Conservation (phyloP, 2,329 filamentous ascomycete genomes). For the Pestalotiopsis sp. region DNA sequence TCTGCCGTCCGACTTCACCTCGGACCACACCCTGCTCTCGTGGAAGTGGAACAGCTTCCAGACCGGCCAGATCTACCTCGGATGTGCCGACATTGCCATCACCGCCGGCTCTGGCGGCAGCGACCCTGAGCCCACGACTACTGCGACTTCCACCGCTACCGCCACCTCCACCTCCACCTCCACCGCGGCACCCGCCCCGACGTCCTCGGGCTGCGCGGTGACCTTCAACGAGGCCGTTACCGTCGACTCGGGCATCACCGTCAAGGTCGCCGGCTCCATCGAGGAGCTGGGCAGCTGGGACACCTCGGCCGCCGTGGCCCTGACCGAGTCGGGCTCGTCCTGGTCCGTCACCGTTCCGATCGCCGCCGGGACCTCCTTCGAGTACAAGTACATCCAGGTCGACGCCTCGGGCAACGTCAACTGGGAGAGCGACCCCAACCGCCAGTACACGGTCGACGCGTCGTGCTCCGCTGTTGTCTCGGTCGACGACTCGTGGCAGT, state of each 20-base stretch:
- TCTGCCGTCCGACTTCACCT: constrained; percentile 46
- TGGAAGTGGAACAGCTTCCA: constrained; percentile 60
- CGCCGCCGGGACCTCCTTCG: constrained; percentile 43
- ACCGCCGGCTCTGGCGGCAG: constrained; percentile 1
- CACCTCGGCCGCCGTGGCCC: constrained; percentile 37
- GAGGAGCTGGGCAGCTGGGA: constrained; percentile 50
- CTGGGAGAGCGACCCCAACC: constrained; percentile 48
- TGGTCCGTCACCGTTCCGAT: constrained; percentile 49
- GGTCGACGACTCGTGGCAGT: constrained; percentile 9
- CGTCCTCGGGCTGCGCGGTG: constrained; percentile 28
- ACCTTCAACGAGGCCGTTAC: constrained; percentile 38
- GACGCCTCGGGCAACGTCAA: constrained; percentile 40
- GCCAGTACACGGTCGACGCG: constrained; percentile 10
- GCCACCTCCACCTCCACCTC: constrained; percentile 37
- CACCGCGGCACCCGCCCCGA: constrained; percentile 16
- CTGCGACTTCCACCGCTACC: constrained; percentile 23
- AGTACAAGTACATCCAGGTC: constrained; percentile 55
- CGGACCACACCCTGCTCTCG: constrained; percentile 52
- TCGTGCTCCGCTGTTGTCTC: constrained; percentile 5
- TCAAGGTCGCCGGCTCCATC: constrained; percentile 40
- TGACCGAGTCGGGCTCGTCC: constrained; percentile 46
- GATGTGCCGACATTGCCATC: constrained; percentile 56
- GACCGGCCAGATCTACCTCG: constrained; percentile 55
- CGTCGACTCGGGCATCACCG: constrained; percentile 47
- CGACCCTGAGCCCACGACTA: constrained; percentile 57